Percentiles rank a stretch among this genome's conserved stretches.
These are phyloP conservation scores for Penicillium italicum DNA, from an alignment of 2,329 filamentous ascomycete genomes.

Conservation along the genomic window DNA sequence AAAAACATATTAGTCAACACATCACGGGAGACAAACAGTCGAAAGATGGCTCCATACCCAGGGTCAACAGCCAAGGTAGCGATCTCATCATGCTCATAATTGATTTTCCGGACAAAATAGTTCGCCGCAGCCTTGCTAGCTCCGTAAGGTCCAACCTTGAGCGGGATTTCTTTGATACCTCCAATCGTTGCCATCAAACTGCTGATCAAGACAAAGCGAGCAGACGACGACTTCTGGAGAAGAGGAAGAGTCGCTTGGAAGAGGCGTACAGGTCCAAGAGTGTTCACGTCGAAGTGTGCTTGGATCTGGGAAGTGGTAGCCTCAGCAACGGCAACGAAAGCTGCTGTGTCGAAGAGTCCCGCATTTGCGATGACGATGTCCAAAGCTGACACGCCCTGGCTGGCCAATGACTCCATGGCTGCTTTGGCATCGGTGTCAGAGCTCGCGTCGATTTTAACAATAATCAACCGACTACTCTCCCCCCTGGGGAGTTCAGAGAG, in stretches of 20 bases:
- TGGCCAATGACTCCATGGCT: not conserved
- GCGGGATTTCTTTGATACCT: not conserved
- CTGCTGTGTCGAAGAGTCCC: not conserved
- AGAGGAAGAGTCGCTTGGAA: slow-evolving; percentile 1
- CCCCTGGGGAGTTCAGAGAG: not conserved
- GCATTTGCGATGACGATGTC: not conserved
- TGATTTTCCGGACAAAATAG: not conserved
- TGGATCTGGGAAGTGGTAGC: not conserved
- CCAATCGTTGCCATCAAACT: not conserved
- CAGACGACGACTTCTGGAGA: not conserved
- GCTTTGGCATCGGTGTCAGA: not conserved
- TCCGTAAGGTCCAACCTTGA: not conserved
- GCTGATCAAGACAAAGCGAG: not conserved
- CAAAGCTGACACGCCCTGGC: not conserved
- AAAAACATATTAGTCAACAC: not conserved
- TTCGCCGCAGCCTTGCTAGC: not conserved
- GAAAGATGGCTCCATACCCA: not conserved
- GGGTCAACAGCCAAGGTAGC: not conserved
- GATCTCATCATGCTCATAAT: not conserved
- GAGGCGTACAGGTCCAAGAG: not conserved
- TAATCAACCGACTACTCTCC: not conserved
- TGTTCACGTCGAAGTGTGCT: not conserved
- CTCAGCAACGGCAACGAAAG: not conserved
- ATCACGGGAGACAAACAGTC: not conserved
- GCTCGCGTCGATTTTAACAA: not conserved